Percentiles rank a stretch among this genome's conserved stretches.
These are phyloP conservation scores for Tubosaeta sp. DNA, from an alignment of 768 basidiomycete species.

Conservation along the genomic window DNA sequence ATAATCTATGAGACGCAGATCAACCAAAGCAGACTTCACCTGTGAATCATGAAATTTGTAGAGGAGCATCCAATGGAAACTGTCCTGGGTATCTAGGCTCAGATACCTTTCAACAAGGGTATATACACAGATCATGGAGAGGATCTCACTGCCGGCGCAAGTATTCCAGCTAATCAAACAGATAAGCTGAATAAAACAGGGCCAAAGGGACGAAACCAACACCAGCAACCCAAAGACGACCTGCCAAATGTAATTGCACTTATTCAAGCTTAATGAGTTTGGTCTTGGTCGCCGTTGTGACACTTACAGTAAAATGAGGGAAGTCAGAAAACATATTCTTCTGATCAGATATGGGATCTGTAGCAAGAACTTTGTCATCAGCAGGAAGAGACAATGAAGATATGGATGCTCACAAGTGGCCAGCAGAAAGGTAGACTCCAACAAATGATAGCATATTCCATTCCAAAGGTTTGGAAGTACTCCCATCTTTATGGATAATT, in stretches of 20 bases:
- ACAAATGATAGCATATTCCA: conserved; percentile 22
- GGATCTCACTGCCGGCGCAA: conserved; percentile 2
- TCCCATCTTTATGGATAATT: conserved; percentile 20
- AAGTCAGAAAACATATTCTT: conserved; percentile 1
- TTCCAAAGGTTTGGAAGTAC: conserved; percentile 12
- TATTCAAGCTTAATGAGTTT: background rate
- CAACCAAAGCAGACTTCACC: background rate
- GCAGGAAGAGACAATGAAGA: background rate
- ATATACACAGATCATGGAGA: background rate
- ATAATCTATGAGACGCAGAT: background rate
- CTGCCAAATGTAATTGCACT: conserved; percentile 6
- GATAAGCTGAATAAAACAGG: background rate
- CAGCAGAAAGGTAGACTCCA: conserved; percentile 20
- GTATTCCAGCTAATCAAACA: background rate
- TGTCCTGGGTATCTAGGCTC: conserved; percentile 1
- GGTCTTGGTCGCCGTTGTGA: background rate
- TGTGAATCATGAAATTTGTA: conserved; percentile 16
- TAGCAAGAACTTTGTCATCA: background rate
- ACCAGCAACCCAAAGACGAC: background rate
- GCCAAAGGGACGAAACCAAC: conserved; percentile 4
- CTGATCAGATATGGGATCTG: conserved; percentile 15
- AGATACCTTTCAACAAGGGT: background rate
- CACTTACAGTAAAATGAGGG: conserved; percentile 4
- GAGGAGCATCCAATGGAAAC: conserved; percentile 11
- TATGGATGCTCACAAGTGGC: conserved; percentile 17